Conservation (phyloP, 179 eudicot genomes). For the Carnegiea gigantea region DNA sequence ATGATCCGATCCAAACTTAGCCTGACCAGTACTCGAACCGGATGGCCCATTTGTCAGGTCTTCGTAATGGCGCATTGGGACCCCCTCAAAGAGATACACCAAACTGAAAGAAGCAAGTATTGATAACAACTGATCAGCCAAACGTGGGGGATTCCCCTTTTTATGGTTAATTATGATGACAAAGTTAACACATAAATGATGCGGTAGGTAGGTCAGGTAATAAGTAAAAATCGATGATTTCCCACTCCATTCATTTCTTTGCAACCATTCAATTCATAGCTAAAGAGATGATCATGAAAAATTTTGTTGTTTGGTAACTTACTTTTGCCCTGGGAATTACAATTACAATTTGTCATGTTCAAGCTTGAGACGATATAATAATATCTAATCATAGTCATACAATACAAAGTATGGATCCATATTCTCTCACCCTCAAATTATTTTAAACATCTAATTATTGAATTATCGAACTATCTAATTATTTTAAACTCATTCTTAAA, state of each 20-base stretch:
- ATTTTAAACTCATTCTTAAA: no score
- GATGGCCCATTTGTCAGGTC: no score
- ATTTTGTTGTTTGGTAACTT: neutral
- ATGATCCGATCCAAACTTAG: no score
- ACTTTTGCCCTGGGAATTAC: neutral
- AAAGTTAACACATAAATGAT: neutral
- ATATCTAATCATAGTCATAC: neutral
- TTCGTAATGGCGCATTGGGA: no score
- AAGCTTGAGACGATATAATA: neutral
- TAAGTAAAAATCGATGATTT: neutral
- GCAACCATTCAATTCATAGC: neutral
- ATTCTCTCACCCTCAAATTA: neutral
- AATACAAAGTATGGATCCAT: neutral
- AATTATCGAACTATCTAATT: no score
- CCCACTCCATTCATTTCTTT: neutral
- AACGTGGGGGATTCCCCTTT: slow-evolving; percentile 8
- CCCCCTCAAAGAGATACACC: neutral
- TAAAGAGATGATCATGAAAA: neutral
- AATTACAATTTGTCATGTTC: neutral
- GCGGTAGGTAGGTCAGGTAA: neutral
- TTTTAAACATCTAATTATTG: no score
- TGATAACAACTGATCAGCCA: neutral
- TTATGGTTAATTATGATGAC: neutral
- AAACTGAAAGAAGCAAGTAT: neutral
- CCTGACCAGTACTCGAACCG: no score